These are phyloP conservation scores for Apiospora hydei DNA, from an alignment of 2,329 filamentous ascomycete species.

Conservation along the genomic window DNA sequence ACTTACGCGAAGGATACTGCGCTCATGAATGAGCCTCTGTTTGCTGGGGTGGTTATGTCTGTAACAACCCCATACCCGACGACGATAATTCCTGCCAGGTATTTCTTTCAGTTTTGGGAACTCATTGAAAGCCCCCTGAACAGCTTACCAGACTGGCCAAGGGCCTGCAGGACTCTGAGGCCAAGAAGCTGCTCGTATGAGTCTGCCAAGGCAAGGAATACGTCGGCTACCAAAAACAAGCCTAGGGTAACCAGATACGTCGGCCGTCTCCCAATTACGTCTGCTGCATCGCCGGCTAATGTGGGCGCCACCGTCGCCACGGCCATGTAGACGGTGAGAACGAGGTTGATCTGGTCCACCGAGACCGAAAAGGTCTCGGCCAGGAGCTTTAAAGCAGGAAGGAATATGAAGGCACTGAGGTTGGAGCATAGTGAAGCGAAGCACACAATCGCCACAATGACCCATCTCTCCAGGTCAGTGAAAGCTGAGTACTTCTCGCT, in stretches of 20 bases:
- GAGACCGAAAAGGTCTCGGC: conserved; percentile 19
- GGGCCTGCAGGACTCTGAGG: conserved; percentile 25
- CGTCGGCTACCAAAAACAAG: conserved; percentile 20
- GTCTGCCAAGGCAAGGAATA: conserved; percentile 23
- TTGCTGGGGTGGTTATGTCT: conserved; percentile 26
- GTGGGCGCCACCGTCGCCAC: conserved; percentile 25
- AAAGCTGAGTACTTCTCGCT: conserved; percentile 2
- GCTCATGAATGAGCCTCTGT: conserved; percentile 28
- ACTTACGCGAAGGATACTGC: conserved; percentile 31
- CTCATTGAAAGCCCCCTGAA: not conserved
- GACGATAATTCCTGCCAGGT: conserved; percentile 20
- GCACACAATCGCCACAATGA: conserved; percentile 7
- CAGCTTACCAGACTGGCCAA: conserved; percentile 26
- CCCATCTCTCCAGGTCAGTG: not conserved
- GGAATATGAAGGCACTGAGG: conserved; percentile 11
- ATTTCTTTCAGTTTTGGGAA: not conserved
- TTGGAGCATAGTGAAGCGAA: conserved; percentile 9
- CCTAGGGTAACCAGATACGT: conserved; percentile 26
- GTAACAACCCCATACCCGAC: conserved; percentile 25
- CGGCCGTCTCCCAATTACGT: conserved; percentile 28
- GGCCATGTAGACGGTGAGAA: conserved; percentile 31
- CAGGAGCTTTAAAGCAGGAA: conserved; percentile 11
- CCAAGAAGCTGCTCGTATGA: conserved; percentile 23
- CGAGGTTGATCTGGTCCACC: conserved; percentile 30
- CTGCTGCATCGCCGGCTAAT: conserved; percentile 29